Conservation (phyloP, 2,329 filamentous ascomycete genomes). For the Epichloe baconii region DNA sequence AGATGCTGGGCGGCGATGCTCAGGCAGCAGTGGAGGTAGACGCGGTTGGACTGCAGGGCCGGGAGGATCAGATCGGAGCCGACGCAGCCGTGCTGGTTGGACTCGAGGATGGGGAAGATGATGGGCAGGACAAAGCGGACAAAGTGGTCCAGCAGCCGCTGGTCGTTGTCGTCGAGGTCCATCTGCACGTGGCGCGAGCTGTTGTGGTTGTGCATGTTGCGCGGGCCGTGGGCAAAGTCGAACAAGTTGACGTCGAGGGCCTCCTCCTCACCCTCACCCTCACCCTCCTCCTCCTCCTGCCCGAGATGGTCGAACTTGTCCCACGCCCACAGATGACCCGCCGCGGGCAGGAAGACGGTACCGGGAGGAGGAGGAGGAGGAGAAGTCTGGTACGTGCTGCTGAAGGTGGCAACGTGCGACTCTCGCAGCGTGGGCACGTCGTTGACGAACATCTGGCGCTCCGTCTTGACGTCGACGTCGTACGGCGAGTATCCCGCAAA, state of each 20-base stretch:
- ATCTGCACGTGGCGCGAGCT: conserved; percentile 54
- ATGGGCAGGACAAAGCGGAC: conserved; percentile 74
- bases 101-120: conserved; percentile 85
- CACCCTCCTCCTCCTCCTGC: conserved; percentile 44
- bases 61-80: conserved; percentile 74
- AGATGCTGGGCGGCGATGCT: conserved; percentile 87
- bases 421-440: conserved; percentile 76
- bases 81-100: conserved; percentile 73
- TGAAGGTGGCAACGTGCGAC: conserved; percentile 84
- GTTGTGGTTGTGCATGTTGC: conserved; percentile 28
- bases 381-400: conserved; percentile 75
- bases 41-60: conserved; percentile 80
- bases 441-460: conserved; percentile 86
- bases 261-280: conserved; percentile 39
- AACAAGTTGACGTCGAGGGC: conserved; percentile 67
- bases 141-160: conserved; percentile 80
- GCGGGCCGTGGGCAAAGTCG: conserved; percentile 59
- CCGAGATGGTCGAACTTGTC: conserved; percentile 17
- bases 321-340: too few relatives aligned
- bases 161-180: conserved; percentile 77
- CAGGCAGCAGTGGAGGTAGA: conserved; percentile 89
- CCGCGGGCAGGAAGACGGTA: conserved; percentile 43
- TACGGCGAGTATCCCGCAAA: conserved; percentile 58
- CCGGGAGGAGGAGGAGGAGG: conserved; percentile 60
- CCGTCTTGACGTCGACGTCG: conserved; percentile 92